Base-by-base conservation (phyloP, 1,284 basidiomycete species). In the Ceratobasidium sp. region DNA sequence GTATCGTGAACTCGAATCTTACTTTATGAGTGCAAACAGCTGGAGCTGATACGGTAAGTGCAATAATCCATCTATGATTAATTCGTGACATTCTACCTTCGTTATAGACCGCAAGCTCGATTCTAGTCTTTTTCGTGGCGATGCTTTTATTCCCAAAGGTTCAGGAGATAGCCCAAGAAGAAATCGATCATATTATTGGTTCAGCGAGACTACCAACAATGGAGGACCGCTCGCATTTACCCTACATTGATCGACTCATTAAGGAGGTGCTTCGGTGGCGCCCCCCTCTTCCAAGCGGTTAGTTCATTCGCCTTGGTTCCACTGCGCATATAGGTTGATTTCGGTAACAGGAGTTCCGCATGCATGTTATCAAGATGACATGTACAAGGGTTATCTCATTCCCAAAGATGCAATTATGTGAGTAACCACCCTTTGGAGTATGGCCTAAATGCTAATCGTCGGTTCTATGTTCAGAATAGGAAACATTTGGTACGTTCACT, bases 141-240 rank as follows among this genome's bases (percentile, higher is more conserved):
- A 79, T 79, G 75, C 33, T 81, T 79, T 16, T 74, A 64, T 20
- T 77, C 44, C 67, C 77, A 76, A 27, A 68, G 62, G 50, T 73
- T 6, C 60, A 70, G n/a, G 20, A 16, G 27, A 23, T 18, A 1
- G 78, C 75, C 14, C 74, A 77, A 62, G 62, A 5, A 1, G 78
- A 79, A 59, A 44, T 79, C 18, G 78, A 79, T 27, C 23, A 30
- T 10, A 62, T 79, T 7, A 23, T 79, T 62, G 78, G 78, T 3
- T 23, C n/a, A 4, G 48, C 77, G 7, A 30, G 75, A 7, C 35
- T 79, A 18, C 78, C 78, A 38, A 71, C 41, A 2, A 66, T 77
- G 10, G 35, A n/a, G 16, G 78, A 77, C 48, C 71, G 54, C 3
- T 41, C 10, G 18, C 33, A 18, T 14, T 54, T 79, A 27, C 79